phyloP scores from a whole-genome alignment of 1,139 yeast species.

The Protomyces macrosporus region DNA sequence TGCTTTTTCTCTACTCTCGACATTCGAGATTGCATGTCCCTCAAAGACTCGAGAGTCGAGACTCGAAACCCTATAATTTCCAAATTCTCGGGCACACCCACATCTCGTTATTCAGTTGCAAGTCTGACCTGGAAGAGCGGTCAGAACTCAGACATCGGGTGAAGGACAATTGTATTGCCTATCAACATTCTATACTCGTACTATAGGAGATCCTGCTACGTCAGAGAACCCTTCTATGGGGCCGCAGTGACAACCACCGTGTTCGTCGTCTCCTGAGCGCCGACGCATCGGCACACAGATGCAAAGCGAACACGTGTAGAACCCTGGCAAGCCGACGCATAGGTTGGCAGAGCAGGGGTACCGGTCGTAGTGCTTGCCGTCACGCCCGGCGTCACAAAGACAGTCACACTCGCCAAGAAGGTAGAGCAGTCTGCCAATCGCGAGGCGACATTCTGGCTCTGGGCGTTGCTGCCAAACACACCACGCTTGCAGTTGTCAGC shows the following conservation, averaged over 20 bases:
- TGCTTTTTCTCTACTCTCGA: too few species aligned
- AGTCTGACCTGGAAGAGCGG: too few species aligned
- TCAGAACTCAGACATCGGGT: too few species aligned
- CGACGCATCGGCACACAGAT: neutral
- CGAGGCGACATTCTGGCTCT: neutral
- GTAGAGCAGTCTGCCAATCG: neutral
- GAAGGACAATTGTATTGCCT: too few species aligned
- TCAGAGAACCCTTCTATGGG: too few species aligned
- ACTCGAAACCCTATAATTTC: too few species aligned
- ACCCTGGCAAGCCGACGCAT: neutral
- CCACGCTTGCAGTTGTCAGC: neutral
- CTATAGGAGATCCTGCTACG: too few species aligned
- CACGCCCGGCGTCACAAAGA: neutral
- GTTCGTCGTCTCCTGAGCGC: neutral
- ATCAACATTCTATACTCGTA: too few species aligned
- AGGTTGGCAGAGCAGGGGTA: neutral
- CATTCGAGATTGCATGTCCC: too few species aligned
- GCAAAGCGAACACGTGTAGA: neutral
- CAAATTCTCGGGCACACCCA: too few species aligned
- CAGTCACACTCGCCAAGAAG: neutral
- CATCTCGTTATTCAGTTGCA: too few species aligned
- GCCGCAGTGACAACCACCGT: neutral
- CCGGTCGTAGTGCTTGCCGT: neutral
- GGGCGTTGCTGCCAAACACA: neutral
- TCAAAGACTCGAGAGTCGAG: too few species aligned